Percentiles rank a stretch among this genome's conserved stretches.
Conservation (phyloP, 306 rosid genomes). For the Malus asiatica region DNA sequence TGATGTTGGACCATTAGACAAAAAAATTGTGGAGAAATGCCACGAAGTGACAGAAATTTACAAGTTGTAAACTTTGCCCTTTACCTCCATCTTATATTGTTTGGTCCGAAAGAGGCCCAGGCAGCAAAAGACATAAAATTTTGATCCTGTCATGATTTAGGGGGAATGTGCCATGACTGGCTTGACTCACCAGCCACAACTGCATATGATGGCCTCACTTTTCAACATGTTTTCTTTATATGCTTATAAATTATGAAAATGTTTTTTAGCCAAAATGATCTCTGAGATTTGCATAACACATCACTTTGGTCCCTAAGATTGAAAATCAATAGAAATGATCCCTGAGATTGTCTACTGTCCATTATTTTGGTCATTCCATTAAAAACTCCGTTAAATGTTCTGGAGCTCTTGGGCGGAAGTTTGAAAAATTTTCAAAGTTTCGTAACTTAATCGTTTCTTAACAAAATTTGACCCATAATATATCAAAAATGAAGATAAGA, state of each 20-base stretch:
- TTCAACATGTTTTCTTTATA: background rate
- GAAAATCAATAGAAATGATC: too few species aligned
- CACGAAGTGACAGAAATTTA: background rate
- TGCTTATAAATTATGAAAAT: background rate
- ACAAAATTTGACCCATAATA: too few species aligned
- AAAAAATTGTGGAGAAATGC: background rate
- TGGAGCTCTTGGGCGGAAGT: too few species aligned
- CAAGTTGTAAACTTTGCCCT: background rate
- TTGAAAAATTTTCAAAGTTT: too few species aligned
- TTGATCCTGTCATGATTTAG: background rate
- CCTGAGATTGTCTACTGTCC: too few species aligned
- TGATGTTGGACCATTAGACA: background rate
- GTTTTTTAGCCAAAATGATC: too few species aligned
- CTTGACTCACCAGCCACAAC: background rate
- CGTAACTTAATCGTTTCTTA: too few species aligned
- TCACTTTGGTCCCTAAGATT: too few species aligned
- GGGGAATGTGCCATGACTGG: background rate
- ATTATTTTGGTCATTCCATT: too few species aligned
- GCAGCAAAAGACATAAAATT: background rate
- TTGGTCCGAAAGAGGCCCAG: background rate
- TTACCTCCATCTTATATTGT: background rate
- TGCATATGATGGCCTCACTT: background rate
- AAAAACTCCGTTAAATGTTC: too few species aligned
- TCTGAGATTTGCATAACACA: too few species aligned
- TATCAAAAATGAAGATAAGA: too few species aligned